phyloP scores from a whole-genome alignment of 2,329 filamentous ascomycete species.

The Arthrobotrys iridis region DNA sequence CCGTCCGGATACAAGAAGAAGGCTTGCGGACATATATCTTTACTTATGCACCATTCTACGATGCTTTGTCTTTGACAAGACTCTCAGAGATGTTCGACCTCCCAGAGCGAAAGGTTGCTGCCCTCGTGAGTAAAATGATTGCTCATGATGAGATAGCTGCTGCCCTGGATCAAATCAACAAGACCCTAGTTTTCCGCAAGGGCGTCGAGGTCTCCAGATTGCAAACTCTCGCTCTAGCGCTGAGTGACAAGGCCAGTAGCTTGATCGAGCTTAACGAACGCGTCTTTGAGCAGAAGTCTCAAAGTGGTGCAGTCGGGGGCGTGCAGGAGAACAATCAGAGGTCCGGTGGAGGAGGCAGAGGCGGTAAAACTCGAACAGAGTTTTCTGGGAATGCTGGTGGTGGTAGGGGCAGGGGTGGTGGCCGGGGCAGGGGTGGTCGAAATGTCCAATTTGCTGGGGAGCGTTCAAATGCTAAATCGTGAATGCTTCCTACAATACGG shows the following conservation, averaged over 20 bases:
- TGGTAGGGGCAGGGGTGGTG: constrained; percentile 69
- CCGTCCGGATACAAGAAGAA: constrained; percentile 98
- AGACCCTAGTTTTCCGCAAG: constrained; percentile 98
- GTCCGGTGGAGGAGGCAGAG: constrained; percentile 73
- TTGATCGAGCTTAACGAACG: constrained; percentile 98
- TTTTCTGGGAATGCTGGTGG: constrained; percentile 61
- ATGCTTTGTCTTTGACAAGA: constrained; percentile 87
- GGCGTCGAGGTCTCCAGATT: constrained; percentile 96
- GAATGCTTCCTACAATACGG: background rate
- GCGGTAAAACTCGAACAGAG: constrained; percentile 70
- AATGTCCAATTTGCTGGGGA: constrained; percentile 57
- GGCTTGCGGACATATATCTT: constrained; percentile 98
- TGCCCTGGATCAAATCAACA: constrained; percentile 96
- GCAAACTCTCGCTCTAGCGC: constrained; percentile 90
- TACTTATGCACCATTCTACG: constrained; percentile 99
- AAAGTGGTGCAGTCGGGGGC: constrained; percentile 85
- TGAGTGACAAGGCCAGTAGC: constrained; percentile 94
- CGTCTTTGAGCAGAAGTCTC: constrained; percentile 94
- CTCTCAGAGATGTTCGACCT: constrained; percentile 96
- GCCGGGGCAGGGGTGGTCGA: constrained; percentile 56
- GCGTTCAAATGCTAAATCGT: constrained; percentile 27
- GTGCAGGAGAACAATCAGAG: constrained; percentile 90
- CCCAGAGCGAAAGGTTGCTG: constrained; percentile 86
- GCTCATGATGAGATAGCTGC: constrained; percentile 97
- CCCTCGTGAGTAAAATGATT: constrained; percentile 98